These are phyloP conservation scores for Raphanus raphanistrum DNA, from an alignment of 345 rosid genomes.

Conservation along the genomic window DNA sequence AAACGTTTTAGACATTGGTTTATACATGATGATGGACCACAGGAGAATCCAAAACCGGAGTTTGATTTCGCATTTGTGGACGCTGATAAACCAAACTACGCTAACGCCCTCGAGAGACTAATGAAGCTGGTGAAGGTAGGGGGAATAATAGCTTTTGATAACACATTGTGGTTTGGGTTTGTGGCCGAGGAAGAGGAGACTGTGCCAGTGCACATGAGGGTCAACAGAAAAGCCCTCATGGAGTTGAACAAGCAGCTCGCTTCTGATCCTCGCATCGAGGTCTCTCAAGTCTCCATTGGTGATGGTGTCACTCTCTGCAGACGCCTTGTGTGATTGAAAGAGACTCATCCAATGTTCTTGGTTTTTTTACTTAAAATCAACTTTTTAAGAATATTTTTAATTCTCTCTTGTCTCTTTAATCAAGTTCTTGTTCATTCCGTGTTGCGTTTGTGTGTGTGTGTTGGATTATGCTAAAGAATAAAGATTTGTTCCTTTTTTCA, in stretches of 20 bases:
- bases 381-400: background rate
- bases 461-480: slow-evolving; percentile 1
- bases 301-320: slow-evolving; percentile 72
- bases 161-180: slow-evolving; percentile 49
- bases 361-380: background rate
- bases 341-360: background rate
- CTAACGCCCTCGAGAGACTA: slow-evolving; percentile 36
- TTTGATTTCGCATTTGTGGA: slow-evolving; percentile 54
- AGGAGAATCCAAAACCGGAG: slow-evolving; percentile 18
- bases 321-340: slow-evolving; percentile 35
- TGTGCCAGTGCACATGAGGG: slow-evolving; percentile 32
- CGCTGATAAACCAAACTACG: slow-evolving; percentile 49
- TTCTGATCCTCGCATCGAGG: slow-evolving; percentile 53
- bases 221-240: slow-evolving; percentile 26
- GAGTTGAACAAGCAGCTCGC: slow-evolving; percentile 54
- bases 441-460: background rate
- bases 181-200: slow-evolving; percentile 39
- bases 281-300: slow-evolving; percentile 59
- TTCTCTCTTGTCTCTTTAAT: background rate
- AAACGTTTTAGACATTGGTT: background rate
- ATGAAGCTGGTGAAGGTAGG: slow-evolving; percentile 49
- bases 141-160: slow-evolving; percentile 46
- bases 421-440: background rate
- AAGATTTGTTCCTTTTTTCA: background rate
- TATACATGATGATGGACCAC: background rate